Conservation (phyloP, 2,329 filamentous ascomycete species). For the Alternaria conjuncta region DNA sequence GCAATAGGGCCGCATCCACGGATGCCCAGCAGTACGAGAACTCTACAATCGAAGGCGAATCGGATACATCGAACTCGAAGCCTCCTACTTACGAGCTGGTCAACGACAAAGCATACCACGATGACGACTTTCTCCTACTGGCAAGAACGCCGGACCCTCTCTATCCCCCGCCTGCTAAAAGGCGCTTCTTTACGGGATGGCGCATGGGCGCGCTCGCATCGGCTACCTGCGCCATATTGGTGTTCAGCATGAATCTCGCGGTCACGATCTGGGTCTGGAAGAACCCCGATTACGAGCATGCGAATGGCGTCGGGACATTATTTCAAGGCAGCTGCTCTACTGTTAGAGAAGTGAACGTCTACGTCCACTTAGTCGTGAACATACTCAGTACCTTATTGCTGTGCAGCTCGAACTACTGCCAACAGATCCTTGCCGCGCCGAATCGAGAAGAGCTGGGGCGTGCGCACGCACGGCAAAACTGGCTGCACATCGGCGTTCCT, state of each 20-base stretch:
- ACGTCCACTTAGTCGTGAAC: constrained; percentile 59
- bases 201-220: neutral
- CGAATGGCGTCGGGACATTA: neutral
- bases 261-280: neutral
- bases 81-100: neutral
- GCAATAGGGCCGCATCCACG: neutral
- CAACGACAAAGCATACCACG: neutral
- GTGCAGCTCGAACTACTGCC: constrained; percentile 32
- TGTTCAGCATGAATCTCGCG: neutral
- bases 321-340: neutral
- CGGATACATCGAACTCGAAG: neutral
- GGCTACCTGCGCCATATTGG: neutral
- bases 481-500: constrained; percentile 52
- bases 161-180: neutral
- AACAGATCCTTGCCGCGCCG: constrained; percentile 35
- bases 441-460: constrained; percentile 26
- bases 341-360: neutral
- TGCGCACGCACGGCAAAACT: constrained; percentile 39
- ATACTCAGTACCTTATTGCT: constrained; percentile 45
- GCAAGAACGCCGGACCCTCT: neutral
- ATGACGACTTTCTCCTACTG: neutral
- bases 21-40: neutral
- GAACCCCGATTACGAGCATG: neutral
- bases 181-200: neutral
- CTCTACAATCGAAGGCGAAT: neutral